Evolutionary conservation across 768 basidiomycete species (phyloP), one percentile per base, ranked within the genome.

Genomic region (Trametes punicea): DNA sequence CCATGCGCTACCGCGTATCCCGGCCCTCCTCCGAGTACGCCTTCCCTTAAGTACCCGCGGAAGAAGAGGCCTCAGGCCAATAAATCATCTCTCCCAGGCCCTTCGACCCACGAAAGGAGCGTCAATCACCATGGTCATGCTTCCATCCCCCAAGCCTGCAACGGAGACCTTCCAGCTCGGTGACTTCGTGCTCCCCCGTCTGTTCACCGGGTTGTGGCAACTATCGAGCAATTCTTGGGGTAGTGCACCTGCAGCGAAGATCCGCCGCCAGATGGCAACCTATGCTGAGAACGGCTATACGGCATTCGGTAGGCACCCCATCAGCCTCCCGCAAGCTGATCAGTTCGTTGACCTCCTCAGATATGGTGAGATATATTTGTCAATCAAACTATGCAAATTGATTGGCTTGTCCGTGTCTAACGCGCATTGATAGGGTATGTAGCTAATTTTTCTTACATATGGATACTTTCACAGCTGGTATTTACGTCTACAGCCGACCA

Each of bases 151-250:
- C 16, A 45, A 26, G 13, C 26, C 56, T 25, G 27, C 41, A 30
- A 41, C 54, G 31, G 68, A 69, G 48, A 58, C 59, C 30, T 67
- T 67, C 54, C 48, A 41, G 20, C 58, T 69, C 5, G 68, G 68
- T 2, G 51, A 49, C 16, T 61, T 58, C 44, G 38, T 50, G 46
- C 59, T 65, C 10, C 68, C 68, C 13, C 59, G 68, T 15, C 55
- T 69, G 20, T 69, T 59, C 47, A 69, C 62, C 23, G 68, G 67
- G 9, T 78, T 93, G 3, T 93, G 90, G 90, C 91, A 93, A 59
- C 80, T 93, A 33, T 90, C 90, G 10, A 87, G 87, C 65, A 87
- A 85, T 47, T 89, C 90, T 2, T 93, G 90, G 90, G 90, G 91
- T 18, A 86, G 80, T 44, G 87, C 87, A 2, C 76, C 87, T 0